These are phyloP conservation scores for Cladosporium phlei DNA, from an alignment of 2,329 filamentous ascomycete genomes.

Conservation along the genomic window DNA sequence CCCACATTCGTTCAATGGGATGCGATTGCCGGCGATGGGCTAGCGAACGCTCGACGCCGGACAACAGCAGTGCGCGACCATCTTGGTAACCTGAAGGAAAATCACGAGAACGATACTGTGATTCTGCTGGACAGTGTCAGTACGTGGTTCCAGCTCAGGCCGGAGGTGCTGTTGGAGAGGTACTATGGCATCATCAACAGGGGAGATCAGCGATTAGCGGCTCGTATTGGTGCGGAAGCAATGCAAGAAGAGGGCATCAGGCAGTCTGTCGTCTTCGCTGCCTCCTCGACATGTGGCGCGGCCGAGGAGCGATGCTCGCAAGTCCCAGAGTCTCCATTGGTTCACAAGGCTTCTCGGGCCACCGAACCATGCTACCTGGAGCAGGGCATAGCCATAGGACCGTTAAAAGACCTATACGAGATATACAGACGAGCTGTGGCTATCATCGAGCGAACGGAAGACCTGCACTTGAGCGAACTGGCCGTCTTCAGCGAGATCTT, in stretches of 20 bases:
- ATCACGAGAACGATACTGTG: constrained; percentile 50
- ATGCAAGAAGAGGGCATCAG: constrained; percentile 32
- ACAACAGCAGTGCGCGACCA: constrained; percentile 16
- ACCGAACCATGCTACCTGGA: constrained; percentile 42
- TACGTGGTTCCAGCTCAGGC: constrained; percentile 59
- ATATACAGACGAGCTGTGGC: constrained; percentile 23
- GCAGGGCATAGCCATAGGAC: constrained; percentile 14
- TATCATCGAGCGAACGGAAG: constrained; percentile 20
- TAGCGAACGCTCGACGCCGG: neutral
- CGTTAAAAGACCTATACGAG: constrained; percentile 11
- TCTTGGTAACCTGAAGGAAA: constrained; percentile 11
- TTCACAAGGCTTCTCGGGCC: constrained; percentile 27
- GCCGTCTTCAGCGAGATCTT: constrained; percentile 22
- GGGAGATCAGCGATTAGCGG: constrained; percentile 42
- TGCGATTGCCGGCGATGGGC: neutral
- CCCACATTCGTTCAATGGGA: constrained; percentile 15
- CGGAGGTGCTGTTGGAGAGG: constrained; percentile 56
- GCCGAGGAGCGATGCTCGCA: neutral
- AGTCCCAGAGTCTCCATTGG: neutral
- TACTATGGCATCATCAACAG: constrained; percentile 49
- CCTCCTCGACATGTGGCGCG: neutral
- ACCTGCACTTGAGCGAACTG: constrained; percentile 28
- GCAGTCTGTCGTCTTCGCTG: constrained; percentile 3
- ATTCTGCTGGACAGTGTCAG: constrained; percentile 59
- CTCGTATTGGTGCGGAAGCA: constrained; percentile 17